A percentile compares a stretch with the other conserved stretches of the same genome.
phyloP scores from a whole-genome alignment of 2,329 filamentous ascomycete genomes.

The Alternaria sp. region DNA sequence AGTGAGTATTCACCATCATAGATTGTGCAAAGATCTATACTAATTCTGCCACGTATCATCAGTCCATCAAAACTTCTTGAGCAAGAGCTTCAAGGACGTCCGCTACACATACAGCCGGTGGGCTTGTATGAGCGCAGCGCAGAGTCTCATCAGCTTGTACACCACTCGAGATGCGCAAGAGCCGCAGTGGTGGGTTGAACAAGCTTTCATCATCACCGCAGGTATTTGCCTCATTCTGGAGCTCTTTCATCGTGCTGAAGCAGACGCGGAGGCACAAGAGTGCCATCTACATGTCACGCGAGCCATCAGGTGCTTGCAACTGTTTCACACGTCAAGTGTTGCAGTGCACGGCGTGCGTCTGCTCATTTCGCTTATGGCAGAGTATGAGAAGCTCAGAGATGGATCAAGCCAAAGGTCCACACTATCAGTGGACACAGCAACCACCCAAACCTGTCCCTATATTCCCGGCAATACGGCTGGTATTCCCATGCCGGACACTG shows the following conservation, averaged over 20 bases:
- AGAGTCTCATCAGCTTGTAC: conserved; percentile 51
- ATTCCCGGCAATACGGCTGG: conserved; percentile 15
- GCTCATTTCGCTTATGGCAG: conserved; percentile 44
- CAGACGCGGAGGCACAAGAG: conserved; percentile 32
- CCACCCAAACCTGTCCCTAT: neutral
- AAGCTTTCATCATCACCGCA: conserved; percentile 41
- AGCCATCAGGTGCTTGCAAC: conserved; percentile 41
- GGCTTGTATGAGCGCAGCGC: conserved; percentile 51
- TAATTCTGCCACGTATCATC: neutral
- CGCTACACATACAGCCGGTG: conserved; percentile 53
- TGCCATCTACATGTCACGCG: conserved; percentile 39
- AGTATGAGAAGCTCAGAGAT: conserved; percentile 32
- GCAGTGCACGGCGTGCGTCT: conserved; percentile 49
- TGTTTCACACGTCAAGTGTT: conserved; percentile 20
- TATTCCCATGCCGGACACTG: conserved; percentile 13
- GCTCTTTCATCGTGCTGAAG: conserved; percentile 33
- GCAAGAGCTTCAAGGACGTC: conserved; percentile 51
- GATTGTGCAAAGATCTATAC: neutral
- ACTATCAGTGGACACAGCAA: neutral
- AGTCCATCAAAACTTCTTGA: conserved; percentile 52
- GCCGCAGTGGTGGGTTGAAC: conserved; percentile 53
- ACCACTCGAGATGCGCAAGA: conserved; percentile 45
- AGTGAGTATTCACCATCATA: conserved; percentile 1
- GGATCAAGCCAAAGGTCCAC: conserved; percentile 4
- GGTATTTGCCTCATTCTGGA: conserved; percentile 39